Base-by-base conservation (phyloP, 768 basidiomycete species). In the Clavulina sp. region DNA sequence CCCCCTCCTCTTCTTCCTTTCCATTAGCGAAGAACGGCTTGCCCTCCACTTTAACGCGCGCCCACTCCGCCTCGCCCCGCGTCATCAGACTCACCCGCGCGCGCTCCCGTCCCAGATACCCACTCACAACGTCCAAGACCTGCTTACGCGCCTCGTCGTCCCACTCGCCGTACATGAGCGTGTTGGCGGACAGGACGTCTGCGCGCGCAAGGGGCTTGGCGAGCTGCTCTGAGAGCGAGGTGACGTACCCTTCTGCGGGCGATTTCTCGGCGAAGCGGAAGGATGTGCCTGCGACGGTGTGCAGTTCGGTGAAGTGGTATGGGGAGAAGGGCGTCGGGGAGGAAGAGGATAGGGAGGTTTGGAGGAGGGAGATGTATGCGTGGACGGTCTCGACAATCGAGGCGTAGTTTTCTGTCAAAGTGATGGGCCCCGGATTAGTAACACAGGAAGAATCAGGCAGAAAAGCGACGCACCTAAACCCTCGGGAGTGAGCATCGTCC, bases 261-360 rank as follows among this genome's bases (percentile, higher is more conserved):
- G 74, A 72, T 64, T 92, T 89, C 65, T 96, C 92, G 43, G 78
- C 71, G 64, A 91, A 97, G 24, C 80, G 75, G 70, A 95, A 97
- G 13, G 75, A 76, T 18, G 79, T 85, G 19, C 72, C 66, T 21
- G 81, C 75, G 29, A 99, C 70, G 19, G 70, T 71, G 32, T 77
- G 75, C 53, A 81, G 69, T 63, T 99, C 93, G 31, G 76, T 68
- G 61, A 91, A 87, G 56, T 80, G 73, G 67, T 73, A 81, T n/a
- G 63, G 60, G 2, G 63, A 62, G 1, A 65, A 66, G 1, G 65
- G 63, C 16, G 59, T 57, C n/a, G n/a, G n/a, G n/a, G n/a, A n/a
- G n/a, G n/a, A n/a, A n/a, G n/a, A n/a, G n/a, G n/a, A n/a, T n/a
- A n/a, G n/a, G 9, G 43, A 46, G 1, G 60, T 56, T n/a, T 63